Percentiles rank a stretch among this genome's conserved stretches.
Conservation (phyloP, 106 monocot species). For the Dioscorea alata region DNA sequence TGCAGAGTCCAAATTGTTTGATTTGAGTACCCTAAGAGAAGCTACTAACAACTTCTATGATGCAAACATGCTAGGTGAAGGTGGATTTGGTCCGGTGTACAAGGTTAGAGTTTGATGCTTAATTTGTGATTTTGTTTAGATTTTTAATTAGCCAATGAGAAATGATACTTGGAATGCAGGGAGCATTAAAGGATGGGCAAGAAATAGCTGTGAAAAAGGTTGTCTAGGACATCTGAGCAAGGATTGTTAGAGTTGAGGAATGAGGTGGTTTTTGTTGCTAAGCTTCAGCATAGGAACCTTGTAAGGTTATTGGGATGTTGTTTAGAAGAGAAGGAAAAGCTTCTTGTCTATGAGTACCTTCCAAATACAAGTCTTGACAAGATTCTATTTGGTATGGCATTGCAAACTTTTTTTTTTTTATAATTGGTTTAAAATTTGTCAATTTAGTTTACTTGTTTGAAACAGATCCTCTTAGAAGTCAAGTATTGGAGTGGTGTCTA, state of each 20-base stretch:
- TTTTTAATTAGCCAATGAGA: no score
- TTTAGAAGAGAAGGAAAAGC: slow-evolving; percentile 3
- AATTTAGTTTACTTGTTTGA: no score
- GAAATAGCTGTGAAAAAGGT: slow-evolving; percentile 10
- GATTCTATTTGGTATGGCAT: slow-evolving; percentile 4
- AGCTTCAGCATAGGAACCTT: slow-evolving; percentile 11
- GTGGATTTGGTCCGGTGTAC: slow-evolving; percentile 3
- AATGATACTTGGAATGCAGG: neutral
- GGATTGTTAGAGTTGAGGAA: slow-evolving; percentile 3
- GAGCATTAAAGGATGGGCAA: neutral
- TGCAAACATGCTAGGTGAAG: slow-evolving; percentile 4
- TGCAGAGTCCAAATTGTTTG: neutral
- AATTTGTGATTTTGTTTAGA: no score
- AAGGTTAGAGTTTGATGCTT: neutral
- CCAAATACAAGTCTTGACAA: slow-evolving; percentile 6
- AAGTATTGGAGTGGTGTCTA: neutral
- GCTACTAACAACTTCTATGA: slow-evolving; percentile 7
- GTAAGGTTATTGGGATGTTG: slow-evolving; percentile 6
- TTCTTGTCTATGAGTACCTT: slow-evolving; percentile 8
- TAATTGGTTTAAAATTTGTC: no score
- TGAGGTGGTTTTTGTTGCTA: slow-evolving; percentile 5
- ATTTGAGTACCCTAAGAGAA: neutral
- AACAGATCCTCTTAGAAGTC: neutral
- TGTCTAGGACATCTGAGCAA: neutral
- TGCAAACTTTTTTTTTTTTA: neutral